Evolutionary conservation across 2,329 filamentous ascomycete species (phyloP).

Genomic region (Verticillium dahliae): DNA sequence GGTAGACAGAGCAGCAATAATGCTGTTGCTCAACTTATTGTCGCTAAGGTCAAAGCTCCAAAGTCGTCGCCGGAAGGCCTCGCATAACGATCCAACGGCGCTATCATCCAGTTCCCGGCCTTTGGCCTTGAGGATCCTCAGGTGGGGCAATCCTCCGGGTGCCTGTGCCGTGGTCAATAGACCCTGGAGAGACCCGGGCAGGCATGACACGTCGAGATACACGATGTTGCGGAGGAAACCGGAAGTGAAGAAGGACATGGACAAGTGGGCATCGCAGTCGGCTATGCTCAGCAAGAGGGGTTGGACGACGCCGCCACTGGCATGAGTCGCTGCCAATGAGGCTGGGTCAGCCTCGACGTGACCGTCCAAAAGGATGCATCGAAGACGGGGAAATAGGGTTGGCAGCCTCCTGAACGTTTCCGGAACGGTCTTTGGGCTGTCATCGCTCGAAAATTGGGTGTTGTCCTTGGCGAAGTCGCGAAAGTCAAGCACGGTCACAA

Average conservation of each 20-base stretch:
- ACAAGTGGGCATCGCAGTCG: slow-evolving; percentile 31
- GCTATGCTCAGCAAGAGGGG: slow-evolving; percentile 39
- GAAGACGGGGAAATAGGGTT: slow-evolving; percentile 33
- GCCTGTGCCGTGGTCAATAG: slow-evolving; percentile 25
- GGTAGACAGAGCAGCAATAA: slow-evolving; percentile 21
- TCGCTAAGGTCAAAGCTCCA: slow-evolving; percentile 52
- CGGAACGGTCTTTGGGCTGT: slow-evolving; percentile 27
- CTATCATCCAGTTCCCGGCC: slow-evolving; percentile 39
- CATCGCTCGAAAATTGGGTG: slow-evolving; percentile 34
- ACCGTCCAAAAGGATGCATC: slow-evolving; percentile 41
- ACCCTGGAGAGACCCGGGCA: slow-evolving; percentile 36
- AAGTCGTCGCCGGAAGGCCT: slow-evolving; percentile 28
- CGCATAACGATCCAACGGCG: slow-evolving; percentile 25
- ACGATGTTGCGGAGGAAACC: slow-evolving; percentile 32
- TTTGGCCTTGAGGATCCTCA: slow-evolving; percentile 46
- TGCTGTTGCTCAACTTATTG: slow-evolving; percentile 44
- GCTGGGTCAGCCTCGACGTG: slow-evolving; percentile 36
- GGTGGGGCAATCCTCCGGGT: slow-evolving; percentile 29
- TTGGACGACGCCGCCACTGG: slow-evolving; percentile 7
- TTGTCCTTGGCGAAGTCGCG: slow-evolving; percentile 31
- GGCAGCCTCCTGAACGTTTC: slow-evolving; percentile 31
- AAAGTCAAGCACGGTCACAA: slow-evolving; percentile 43
- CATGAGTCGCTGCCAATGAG: slow-evolving; percentile 19
- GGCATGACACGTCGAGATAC: slow-evolving; percentile 46
- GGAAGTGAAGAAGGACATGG: slow-evolving; percentile 30